These are phyloP conservation scores for Botrytis cinerea DNA, from an alignment of 2,329 filamentous ascomycete species.

Conservation along the genomic window DNA sequence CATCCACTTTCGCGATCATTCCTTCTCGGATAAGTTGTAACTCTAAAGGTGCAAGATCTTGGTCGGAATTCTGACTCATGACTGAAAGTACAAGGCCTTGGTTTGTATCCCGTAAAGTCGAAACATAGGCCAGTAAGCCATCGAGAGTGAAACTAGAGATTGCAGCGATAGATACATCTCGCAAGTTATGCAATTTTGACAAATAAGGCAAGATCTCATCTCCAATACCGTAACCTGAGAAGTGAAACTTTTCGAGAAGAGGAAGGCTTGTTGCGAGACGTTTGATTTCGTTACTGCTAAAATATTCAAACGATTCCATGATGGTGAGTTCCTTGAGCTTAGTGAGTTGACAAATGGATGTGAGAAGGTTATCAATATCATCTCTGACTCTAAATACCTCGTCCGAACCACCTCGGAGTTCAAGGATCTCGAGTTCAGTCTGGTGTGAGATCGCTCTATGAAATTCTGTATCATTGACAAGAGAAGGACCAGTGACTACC, in stretches of 20 bases:
- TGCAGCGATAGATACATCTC: conserved; percentile 55
- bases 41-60: conserved; percentile 37
- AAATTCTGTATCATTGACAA: conserved; percentile 53
- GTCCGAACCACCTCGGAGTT: conserved; percentile 51
- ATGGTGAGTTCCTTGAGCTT: conserved; percentile 56
- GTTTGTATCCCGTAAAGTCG: conserved; percentile 43
- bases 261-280: conserved; percentile 46
- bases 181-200: conserved; percentile 51
- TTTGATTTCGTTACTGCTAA: conserved; percentile 52
- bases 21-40: conserved; percentile 36
- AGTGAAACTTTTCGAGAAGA: conserved; percentile 56
- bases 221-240: conserved; percentile 56
- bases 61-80: conserved; percentile 39
- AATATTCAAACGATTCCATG: conserved; percentile 52
- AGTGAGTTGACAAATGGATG: conserved; percentile 53
- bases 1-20: conserved; percentile 40
- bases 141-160: conserved; percentile 55
- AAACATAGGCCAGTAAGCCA: conserved; percentile 50
- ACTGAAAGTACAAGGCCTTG: conserved; percentile 41
- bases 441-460: conserved; percentile 55
- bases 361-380: conserved; percentile 51
- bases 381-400: conserved; percentile 46
- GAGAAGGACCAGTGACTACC: conserved; percentile 50
- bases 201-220: conserved; percentile 51
- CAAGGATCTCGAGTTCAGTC: conserved; percentile 48